These are phyloP conservation scores for Neonectria faginata DNA, from an alignment of 2,329 filamentous ascomycete species.

Conservation along the genomic window DNA sequence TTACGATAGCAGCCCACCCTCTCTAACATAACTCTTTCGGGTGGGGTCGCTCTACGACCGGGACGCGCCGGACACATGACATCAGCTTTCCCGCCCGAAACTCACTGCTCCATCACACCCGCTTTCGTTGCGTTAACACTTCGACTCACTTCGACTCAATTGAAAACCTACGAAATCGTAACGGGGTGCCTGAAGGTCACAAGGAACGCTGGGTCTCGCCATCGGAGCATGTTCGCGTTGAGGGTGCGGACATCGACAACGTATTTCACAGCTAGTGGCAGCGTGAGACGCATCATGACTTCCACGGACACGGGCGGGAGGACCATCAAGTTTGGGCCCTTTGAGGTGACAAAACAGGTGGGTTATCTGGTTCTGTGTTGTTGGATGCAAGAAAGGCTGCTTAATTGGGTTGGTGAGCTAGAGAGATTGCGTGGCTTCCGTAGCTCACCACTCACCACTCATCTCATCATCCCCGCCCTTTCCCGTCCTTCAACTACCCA, in stretches of 20 bases:
- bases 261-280: slow-evolving; percentile 25
- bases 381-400: no score
- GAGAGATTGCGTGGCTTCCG: background rate
- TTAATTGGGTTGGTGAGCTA: no score
- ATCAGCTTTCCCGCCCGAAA: slow-evolving; percentile 29
- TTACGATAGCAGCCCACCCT: background rate
- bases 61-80: slow-evolving; percentile 32
- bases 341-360: slow-evolving; percentile 81
- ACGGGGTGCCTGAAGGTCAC: background rate
- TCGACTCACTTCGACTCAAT: background rate
- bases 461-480: background rate
- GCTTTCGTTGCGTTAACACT: background rate
- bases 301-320: slow-evolving; percentile 41
- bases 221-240: slow-evolving; percentile 39
- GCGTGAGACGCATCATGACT: slow-evolving; percentile 47
- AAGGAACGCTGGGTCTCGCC: background rate
- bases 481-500: background rate
- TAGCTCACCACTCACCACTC: background rate
- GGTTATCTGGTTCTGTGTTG: slow-evolving; percentile 33
- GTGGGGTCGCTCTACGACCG: slow-evolving; percentile 11
- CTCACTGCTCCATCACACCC: slow-evolving; percentile 12
- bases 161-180: background rate
- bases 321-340: slow-evolving; percentile 77
- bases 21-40: background rate
- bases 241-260: slow-evolving; percentile 27